Percentiles rank a stretch among this genome's conserved stretches.
Conservation (phyloP, 2,329 filamentous ascomycete genomes). For the Pyrenophora teres region DNA sequence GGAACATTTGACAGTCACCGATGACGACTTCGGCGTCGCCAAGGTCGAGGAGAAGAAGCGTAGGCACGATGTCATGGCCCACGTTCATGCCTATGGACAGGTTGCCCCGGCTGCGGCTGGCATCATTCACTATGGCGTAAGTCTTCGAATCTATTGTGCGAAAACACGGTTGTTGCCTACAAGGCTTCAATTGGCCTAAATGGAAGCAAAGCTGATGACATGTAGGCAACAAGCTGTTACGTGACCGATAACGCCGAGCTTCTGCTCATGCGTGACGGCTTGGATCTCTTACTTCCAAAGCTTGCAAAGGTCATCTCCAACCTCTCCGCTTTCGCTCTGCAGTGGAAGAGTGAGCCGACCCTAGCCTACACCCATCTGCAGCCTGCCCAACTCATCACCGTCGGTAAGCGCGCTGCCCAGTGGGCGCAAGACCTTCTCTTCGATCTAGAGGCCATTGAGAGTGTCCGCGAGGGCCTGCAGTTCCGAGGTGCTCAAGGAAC, state of each 20-base stretch:
- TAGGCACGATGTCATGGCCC: slow-evolving; percentile 70
- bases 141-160: slow-evolving; percentile 20
- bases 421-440: slow-evolving; percentile 79
- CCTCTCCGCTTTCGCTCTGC: slow-evolving; percentile 70
- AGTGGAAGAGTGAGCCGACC: slow-evolving; percentile 74
- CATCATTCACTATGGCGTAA: slow-evolving; percentile 75
- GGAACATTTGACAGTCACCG: slow-evolving; percentile 51
- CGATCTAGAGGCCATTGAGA: slow-evolving; percentile 75
- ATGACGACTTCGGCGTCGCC: slow-evolving; percentile 55
- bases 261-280: slow-evolving; percentile 74
- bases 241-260: slow-evolving; percentile 38
- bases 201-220: slow-evolving; percentile 65
- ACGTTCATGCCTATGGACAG: slow-evolving; percentile 74
- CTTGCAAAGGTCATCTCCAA: slow-evolving; percentile 79
- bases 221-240: slow-evolving; percentile 45
- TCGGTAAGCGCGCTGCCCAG: slow-evolving; percentile 70
- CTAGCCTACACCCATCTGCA: slow-evolving; percentile 79
- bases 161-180: no score
- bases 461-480: slow-evolving; percentile 67
- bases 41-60: slow-evolving; percentile 58
- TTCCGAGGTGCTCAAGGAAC: slow-evolving; percentile 68
- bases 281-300: slow-evolving; percentile 78
- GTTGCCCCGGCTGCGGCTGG: slow-evolving; percentile 77
- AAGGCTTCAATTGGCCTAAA: no score
- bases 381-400: slow-evolving; percentile 66